Base-by-base conservation (phyloP, 1,284 basidiomycete genomes). In the Stygiomarasmius scandens region DNA sequence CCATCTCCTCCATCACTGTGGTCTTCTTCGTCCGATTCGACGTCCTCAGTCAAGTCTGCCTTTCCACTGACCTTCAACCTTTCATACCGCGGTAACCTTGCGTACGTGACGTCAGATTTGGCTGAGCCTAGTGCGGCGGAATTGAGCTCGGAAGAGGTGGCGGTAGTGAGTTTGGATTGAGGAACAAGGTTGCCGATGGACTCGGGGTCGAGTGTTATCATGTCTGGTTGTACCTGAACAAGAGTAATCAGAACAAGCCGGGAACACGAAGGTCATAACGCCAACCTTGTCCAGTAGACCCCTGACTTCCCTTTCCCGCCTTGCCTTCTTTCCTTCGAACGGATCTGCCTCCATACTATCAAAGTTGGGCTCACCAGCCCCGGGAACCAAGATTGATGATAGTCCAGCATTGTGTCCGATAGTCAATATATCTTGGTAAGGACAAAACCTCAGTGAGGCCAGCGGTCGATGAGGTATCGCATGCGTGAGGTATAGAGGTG, bases 271-370 rank as follows among this genome's bases (percentile, higher is more conserved):
- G n/a, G n/a, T n/a, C n/a, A n/a, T n/a, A n/a, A 32, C 38, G 56
- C 72, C 12, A 43, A 89, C 89, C 82, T 98, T 99, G 74, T 99
- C 96, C 63, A 99, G 75, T 32, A 99, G 81, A 43, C 80, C 82
- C 69, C 92, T 89, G 62, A 99, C 95, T 73, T 99, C 97, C 61
- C 93, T 82, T 77, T 99, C 97, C 51, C 93, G 80, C 56, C 95
- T 75, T 16, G 90, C 82, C 59, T 86, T 88, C 74, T 86, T 89
- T 64, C 89, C 87, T 74, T 99, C 96, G 77, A 90, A 98, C 2
- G 96, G 95, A 83, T 99, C 96, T 0, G 93, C 91, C 74, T 99
- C 96, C 22, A 81, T 75, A 58, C 91, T 92, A 72, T 99, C 96
- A 70, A 96, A 98, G 78, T 97, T 95, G 46, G 95, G 87, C 72